Evolutionary conservation across 352 stramenopile genomes (phyloP), one percentile per base, ranked within the genome.

Genomic region (Pythium vanterpoolii): DNA sequence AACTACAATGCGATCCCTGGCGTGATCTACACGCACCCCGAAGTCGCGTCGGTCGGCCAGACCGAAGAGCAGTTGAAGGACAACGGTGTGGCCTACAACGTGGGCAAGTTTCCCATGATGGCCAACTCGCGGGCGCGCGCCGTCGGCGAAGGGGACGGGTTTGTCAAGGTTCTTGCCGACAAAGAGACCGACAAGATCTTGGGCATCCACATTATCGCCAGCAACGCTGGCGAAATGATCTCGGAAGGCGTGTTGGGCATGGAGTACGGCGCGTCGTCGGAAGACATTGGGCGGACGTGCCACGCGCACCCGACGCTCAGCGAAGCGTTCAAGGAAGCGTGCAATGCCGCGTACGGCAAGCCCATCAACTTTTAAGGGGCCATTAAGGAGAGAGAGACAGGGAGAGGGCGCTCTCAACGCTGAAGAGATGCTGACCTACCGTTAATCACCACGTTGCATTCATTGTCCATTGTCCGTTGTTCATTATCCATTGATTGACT

Each of bases 161-260:
- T 99, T 54, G 96, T 99, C 39, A 99, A 99, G 79, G 87, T 99
- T 42, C 74, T 99, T 34, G 85, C 94, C 8, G 96, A 99, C 79
- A 98, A 98, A 79, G 84, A 90, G 55, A 99, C 97, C 26, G 98
- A 99, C 79, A 89, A 93, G 60, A 98, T 99, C 74, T 83, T 99
- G 11, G 98, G 98, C 55, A 89, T 98, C 55, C 98, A 99, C 84
- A 99, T 99, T 71, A 98, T 99, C 54, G 97, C 96, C 61, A 94
- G 95, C 55, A 99, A 99, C 79, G 97, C 97, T 34, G 97, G 96
- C 50, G 98, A 99, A 76, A 98, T 99, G 94, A 99, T 99, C 77
- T 88, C 96, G 26, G 97, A 99, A 73, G 97, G 91, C 46, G 96
- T 99, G 26, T 86, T 99, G 60, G 97, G 89, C 50, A 98, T 99